These are phyloP conservation scores for Fusarium bulbicola DNA, from an alignment of 2,329 filamentous ascomycete genomes.

Conservation along the genomic window DNA sequence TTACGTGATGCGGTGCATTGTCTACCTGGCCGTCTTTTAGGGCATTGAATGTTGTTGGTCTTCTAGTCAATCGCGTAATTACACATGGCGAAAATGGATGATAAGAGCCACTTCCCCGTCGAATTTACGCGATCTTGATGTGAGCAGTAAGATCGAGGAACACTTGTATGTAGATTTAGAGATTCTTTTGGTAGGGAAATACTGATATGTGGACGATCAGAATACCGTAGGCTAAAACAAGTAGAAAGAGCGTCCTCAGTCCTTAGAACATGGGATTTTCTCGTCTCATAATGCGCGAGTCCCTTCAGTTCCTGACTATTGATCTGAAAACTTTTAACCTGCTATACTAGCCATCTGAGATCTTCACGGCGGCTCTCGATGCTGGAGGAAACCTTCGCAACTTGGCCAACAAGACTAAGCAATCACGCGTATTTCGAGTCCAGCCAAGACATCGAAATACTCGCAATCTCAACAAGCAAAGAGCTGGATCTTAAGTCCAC, in stretches of 20 bases:
- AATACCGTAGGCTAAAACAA: not conserved
- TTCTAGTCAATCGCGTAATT: not conserved
- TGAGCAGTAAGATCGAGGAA: fast-evolving
- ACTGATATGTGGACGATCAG: fast-evolving
- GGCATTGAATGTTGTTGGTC: not conserved
- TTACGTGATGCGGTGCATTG: not conserved
- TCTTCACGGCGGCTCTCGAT: fast-evolving
- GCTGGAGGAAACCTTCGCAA: fast-evolving
- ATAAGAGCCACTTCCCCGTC: too few relatives aligned
- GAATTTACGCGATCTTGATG: not conserved
- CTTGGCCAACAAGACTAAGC: not conserved
- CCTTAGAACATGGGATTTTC: not conserved
- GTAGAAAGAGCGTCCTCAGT: not conserved
- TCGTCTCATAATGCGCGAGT: not conserved
- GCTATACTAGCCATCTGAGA: too few relatives aligned
- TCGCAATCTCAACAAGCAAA: not conserved
- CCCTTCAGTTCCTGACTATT: not conserved
- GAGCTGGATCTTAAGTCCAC: not conserved
- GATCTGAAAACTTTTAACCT: not conserved
- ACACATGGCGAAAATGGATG: not conserved
- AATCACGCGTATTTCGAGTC: not conserved
- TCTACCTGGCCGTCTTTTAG: fast-evolving
- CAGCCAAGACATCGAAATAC: too few relatives aligned
- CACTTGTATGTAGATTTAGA: not conserved
- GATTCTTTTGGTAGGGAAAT: not conserved